A percentile compares a stretch with the other conserved stretches of the same genome.
These are phyloP conservation scores for Penicillium canescens DNA, from an alignment of 495 filamentous ascomycete species.

Conservation along the genomic window DNA sequence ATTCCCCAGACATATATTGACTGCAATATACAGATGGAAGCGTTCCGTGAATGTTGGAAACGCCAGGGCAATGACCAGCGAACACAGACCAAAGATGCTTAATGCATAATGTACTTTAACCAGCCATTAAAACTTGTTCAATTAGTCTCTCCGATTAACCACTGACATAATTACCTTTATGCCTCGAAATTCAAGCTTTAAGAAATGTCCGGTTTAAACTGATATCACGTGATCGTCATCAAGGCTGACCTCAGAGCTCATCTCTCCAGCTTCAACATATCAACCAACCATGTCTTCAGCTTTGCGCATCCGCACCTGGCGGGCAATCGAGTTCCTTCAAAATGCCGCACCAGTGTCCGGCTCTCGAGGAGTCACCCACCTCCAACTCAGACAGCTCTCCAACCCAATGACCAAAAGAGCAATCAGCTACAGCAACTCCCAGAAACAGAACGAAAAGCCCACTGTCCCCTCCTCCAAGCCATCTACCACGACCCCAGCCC, in stretches of 20 bases:
- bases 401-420: slow-evolving; percentile 19
- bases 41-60: slow-evolving; percentile 92
- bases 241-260: slow-evolving; percentile 6
- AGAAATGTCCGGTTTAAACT: not conserved
- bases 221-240: slow-evolving; percentile 13
- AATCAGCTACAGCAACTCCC: slow-evolving; percentile 17
- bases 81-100: slow-evolving; percentile 70
- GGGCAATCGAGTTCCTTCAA: slow-evolving; percentile 18
- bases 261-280: not conserved
- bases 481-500: slow-evolving; percentile 18
- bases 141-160: not conserved
- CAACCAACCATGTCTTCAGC: slow-evolving; percentile 22
- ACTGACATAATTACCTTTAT: not conserved
- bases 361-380: slow-evolving; percentile 4
- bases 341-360: not conserved
- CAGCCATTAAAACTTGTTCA: not conserved
- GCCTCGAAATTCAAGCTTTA: too few species aligned
- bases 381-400: slow-evolving; percentile 8
- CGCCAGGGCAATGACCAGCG: slow-evolving; percentile 82
- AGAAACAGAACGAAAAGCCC: slow-evolving; percentile 17
- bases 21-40: slow-evolving; percentile 72
- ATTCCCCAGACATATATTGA: not conserved
- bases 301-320: slow-evolving; percentile 16
- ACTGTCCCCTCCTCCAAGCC: slow-evolving; percentile 17
- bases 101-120: slow-evolving; percentile 40